Evolutionary conservation across 768 basidiomycete species (phyloP).

Genomic region (Lactarius sanguifluus): DNA sequence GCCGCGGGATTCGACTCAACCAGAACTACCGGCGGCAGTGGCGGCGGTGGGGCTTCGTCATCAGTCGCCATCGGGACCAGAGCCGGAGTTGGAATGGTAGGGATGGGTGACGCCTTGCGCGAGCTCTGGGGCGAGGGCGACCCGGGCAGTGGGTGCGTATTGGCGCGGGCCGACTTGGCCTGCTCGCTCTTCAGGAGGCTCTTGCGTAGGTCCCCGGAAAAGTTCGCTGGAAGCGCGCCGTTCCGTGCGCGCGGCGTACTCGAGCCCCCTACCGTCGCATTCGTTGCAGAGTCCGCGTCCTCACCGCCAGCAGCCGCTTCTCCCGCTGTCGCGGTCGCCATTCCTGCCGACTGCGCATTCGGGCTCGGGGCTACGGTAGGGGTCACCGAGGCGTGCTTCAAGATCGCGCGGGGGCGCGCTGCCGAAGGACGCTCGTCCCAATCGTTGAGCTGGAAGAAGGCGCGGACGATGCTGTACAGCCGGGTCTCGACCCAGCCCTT

Average conservation of each 20-base stretch:
- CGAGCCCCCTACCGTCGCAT: not conserved
- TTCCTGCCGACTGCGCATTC: slow-evolving; percentile 14
- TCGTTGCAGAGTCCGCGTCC: not conserved
- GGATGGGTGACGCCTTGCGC: slow-evolving; percentile 56
- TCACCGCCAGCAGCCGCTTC: slow-evolving; percentile 1
- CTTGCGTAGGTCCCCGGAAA: slow-evolving; percentile 66
- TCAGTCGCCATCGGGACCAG: slow-evolving; percentile 38
- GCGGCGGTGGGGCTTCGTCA: slow-evolving; percentile 34
- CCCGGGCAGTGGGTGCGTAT: slow-evolving; percentile 45
- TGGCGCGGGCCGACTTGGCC: slow-evolving; percentile 67
- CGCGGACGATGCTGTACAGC: slow-evolving; percentile 70
- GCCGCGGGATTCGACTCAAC: not conserved
- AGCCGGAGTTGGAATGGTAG: not conserved
- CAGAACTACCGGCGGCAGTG: too few relatives aligned
- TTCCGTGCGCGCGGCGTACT: slow-evolving; percentile 19
- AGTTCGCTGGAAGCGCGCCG: slow-evolving; percentile 29
- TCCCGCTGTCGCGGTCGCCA: not conserved
- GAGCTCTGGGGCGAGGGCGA: slow-evolving; percentile 51
- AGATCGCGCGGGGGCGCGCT: slow-evolving; percentile 11
- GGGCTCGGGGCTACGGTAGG: not conserved
- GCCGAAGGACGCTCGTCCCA: slow-evolving; percentile 24
- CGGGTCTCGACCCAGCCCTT: slow-evolving; percentile 81
- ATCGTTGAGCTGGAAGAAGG: slow-evolving; percentile 51
- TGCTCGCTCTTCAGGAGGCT: slow-evolving; percentile 81
- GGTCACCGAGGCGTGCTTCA: slow-evolving; percentile 1